phyloP scores from a whole-genome alignment of 495 filamentous ascomycete species.

The Penicillium pulvis region DNA sequence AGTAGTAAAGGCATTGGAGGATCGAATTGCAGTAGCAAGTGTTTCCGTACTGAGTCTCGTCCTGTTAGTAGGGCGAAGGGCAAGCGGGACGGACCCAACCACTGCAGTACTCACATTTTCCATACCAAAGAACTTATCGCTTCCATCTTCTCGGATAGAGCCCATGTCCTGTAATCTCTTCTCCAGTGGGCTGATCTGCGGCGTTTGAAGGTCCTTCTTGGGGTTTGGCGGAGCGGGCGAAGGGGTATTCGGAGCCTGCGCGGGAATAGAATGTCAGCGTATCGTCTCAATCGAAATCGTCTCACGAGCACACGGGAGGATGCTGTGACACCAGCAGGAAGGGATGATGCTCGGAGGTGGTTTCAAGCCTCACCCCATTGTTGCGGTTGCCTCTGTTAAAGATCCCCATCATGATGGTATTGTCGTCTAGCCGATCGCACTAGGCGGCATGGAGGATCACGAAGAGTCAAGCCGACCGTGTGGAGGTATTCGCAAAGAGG shows the following conservation, averaged over 20 bases:
- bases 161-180: conserved; percentile 81
- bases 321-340: conserved; percentile 21
- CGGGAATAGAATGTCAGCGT: conserved; percentile 17
- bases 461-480: conserved; percentile 6
- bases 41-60: conserved; percentile 75
- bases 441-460: conserved; percentile 38
- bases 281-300: conserved; percentile 18
- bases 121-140: conserved; percentile 97
- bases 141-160: conserved; percentile 79
- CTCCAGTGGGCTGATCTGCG: conserved; percentile 76
- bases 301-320: conserved; percentile 13
- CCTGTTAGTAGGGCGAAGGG: not conserved
- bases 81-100: conserved; percentile 3
- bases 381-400: conserved; percentile 44
- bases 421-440: conserved; percentile 24
- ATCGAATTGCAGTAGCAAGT: conserved; percentile 99
- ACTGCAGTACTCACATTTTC: conserved; percentile 75
- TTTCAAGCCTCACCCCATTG: conserved; percentile 41
- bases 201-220: conserved; percentile 73
- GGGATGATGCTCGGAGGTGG: conserved; percentile 18
- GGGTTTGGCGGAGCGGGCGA: conserved; percentile 43
- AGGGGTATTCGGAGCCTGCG: conserved; percentile 46
- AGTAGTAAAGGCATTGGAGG: conserved; percentile 94
- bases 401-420: conserved; percentile 45
- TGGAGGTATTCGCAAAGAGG: conserved; percentile 17